These are phyloP conservation scores for Discostella pseudostelligera DNA, from an alignment of 108 stramenopile genomes.

Conservation along the genomic window DNA sequence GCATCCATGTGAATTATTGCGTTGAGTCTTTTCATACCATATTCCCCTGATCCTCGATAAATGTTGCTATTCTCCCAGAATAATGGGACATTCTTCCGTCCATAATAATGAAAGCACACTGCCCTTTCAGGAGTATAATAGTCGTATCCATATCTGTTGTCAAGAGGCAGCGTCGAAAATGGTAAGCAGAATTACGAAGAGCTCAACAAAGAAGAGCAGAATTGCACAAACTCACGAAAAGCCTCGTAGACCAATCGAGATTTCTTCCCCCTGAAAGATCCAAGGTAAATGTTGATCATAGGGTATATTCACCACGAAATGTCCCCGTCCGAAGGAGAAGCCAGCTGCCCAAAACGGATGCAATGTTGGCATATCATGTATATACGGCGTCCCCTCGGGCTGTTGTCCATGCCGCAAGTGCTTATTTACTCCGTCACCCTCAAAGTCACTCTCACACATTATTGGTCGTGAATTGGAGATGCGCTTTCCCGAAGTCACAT, in stretches of 20 bases:
- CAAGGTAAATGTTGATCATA: constrained; percentile 87
- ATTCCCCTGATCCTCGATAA: constrained; percentile 61
- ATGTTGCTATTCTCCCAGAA: constrained; percentile 77
- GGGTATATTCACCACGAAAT: constrained; percentile 82
- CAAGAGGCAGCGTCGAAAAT: background rate
- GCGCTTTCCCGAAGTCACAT: constrained; percentile 55
- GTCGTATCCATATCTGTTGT: constrained; percentile 73
- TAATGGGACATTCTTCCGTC: constrained; percentile 62
- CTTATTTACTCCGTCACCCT: constrained; percentile 37
- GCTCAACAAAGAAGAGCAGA: background rate
- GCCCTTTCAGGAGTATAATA: constrained; percentile 78
- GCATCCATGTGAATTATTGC: constrained; percentile 82
- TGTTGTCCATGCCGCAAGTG: constrained; percentile 86
- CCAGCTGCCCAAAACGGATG: constrained; percentile 96
- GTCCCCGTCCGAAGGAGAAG: constrained; percentile 87
- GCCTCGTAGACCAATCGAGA: constrained; percentile 75
- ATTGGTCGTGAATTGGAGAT: constrained; percentile 63
- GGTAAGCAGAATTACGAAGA: background rate
- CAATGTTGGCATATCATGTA: constrained; percentile 60
- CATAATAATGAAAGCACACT: constrained; percentile 88
- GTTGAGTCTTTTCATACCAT: constrained; percentile 81
- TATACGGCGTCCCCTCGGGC: constrained; percentile 67
- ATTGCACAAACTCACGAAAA: constrained; percentile 54
- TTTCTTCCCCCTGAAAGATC: constrained; percentile 88
- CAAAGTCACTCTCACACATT: constrained; percentile 76